phyloP scores from a whole-genome alignment of 768 basidiomycete species.

The Lepiota venenata region DNA sequence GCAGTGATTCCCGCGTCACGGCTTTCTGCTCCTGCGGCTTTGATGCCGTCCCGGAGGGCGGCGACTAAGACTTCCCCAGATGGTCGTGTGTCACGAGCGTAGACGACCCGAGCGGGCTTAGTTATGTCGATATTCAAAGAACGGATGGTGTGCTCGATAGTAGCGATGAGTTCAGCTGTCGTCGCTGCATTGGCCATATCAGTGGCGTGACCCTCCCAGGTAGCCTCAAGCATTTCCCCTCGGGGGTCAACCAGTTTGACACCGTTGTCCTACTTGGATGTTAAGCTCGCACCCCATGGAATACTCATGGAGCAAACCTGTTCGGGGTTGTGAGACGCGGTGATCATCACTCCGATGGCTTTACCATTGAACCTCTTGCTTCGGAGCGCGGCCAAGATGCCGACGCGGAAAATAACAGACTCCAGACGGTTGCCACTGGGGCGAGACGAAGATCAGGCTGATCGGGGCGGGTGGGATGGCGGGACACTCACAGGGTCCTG shows the following conservation, averaged over 20 bases:
- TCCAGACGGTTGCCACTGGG: slow-evolving; percentile 69
- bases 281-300: slow-evolving; percentile 5
- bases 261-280: slow-evolving; percentile 82
- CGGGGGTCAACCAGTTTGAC: slow-evolving; percentile 97
- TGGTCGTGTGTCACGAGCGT: slow-evolving; percentile 91
- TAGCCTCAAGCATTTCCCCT: slow-evolving; percentile 94
- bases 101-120: slow-evolving; percentile 80
- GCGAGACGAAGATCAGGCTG: slow-evolving; percentile 9
- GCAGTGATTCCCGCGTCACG: slow-evolving; percentile 85
- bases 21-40: slow-evolving; percentile 62
- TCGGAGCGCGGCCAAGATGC: slow-evolving; percentile 83
- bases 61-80: slow-evolving; percentile 74
- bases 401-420: slow-evolving; percentile 92
- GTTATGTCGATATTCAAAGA: slow-evolving; percentile 71
- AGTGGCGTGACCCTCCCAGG: slow-evolving; percentile 92
- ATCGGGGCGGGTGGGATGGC: not conserved
- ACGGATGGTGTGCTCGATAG: slow-evolving; percentile 59
- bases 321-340: slow-evolving; percentile 99
- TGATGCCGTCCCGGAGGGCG: slow-evolving; percentile 81
- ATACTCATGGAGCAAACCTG: slow-evolving; percentile 45
- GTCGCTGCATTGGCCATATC: slow-evolving; percentile 78
- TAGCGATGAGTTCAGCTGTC: slow-evolving; percentile 67
- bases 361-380: slow-evolving; percentile 91
- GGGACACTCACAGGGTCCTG: slow-evolving; percentile 70
- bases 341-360: slow-evolving; percentile 97